Percentiles rank a stretch among this genome's conserved stretches.
Conservation (phyloP, 768 basidiomycete species). For the Rhizopogon vesiculosus region DNA sequence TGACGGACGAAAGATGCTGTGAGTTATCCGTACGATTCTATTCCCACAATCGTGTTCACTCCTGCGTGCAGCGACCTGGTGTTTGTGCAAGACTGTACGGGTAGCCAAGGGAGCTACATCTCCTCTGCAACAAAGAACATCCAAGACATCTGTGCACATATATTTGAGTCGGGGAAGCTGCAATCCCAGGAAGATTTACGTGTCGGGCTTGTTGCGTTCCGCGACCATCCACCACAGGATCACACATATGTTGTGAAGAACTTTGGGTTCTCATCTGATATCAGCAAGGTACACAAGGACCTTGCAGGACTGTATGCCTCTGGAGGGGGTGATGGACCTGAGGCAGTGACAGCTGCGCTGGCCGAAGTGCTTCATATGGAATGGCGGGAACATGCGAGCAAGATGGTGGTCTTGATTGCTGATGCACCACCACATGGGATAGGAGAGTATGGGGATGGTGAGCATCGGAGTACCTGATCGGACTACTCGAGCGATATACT, state of each 20-base stretch:
- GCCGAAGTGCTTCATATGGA: slow-evolving; percentile 85
- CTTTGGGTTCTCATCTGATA: slow-evolving; percentile 93
- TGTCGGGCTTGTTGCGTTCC: slow-evolving; percentile 90
- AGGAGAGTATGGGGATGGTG: slow-evolving; percentile 95
- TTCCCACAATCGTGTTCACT: slow-evolving; percentile 13
- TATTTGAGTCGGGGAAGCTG: slow-evolving; percentile 92
- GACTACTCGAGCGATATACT: not conserved
- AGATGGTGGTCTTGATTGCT: slow-evolving; percentile 95
- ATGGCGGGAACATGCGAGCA: slow-evolving; percentile 84
- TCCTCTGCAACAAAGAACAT: slow-evolving; percentile 96
- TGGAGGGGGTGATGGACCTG: slow-evolving; percentile 93
- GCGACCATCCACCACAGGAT: slow-evolving; percentile 97
- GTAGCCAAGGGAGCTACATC: slow-evolving; percentile 86
- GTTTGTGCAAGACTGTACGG: slow-evolving; percentile 94
- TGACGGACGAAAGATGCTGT: slow-evolving; percentile 69
- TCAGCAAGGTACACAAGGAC: slow-evolving; percentile 79
- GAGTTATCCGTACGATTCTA: slow-evolving; percentile 27
- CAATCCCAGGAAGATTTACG: slow-evolving; percentile 82
- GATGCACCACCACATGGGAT: slow-evolving; percentile 98
- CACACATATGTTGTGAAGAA: slow-evolving; percentile 92
- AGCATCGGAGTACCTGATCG: slow-evolving; percentile 12
- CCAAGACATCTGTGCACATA: slow-evolving; percentile 90
- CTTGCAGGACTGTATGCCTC: slow-evolving; percentile 82
- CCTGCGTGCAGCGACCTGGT: slow-evolving; percentile 69
- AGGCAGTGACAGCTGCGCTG: slow-evolving; percentile 93